Base-by-base conservation (phyloP, 768 basidiomycete genomes). In the Tylopilus balloui region DNA sequence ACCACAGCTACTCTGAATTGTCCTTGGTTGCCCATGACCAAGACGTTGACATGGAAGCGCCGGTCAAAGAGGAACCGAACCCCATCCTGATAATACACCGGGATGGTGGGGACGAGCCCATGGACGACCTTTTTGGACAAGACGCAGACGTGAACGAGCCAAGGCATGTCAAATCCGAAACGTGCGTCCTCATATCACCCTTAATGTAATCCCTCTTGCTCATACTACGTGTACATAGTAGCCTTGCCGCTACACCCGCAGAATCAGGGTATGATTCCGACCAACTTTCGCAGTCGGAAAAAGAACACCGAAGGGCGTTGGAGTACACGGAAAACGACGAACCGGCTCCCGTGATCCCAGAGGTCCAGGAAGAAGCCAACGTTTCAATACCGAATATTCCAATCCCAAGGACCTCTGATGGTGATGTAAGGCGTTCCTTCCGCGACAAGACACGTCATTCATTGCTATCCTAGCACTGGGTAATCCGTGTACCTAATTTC, bases 401-500 rank as follows among this genome's bases (percentile, higher is more conserved):
- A 11, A 78, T 86, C 20, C 86, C 92, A 45, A 79, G 78, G 58
- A 84, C 83, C 54, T 86, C 88, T 50, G 86, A 93, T 64, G 85
- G 84, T 47, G 79, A 87, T 62, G 94, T 94, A 66, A 72, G 83
- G 62, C 13, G 42, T 43, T 29, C 42, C 31, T 45, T 21, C 21
- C 40, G 24, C 36, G 25, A 24, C 17, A 45, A 51, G 14, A 39
- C 42, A 34, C 35, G 20, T 37, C 6, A 19, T 42, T 63, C 34
- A 54, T 48, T 45, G 27, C 27, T 45, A 3, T 43, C 34, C 45
- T 47, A 56, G 91, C 82, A 85, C 57, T 97, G 93, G 93, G 86
- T 92, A 45, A 81, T 95, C 47, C 83, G 90, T 35, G 81, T 96
- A 65, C 96, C 95, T n/a, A 90, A 89, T 63, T 96, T 90, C 63